Evolutionary conservation across 1,284 basidiomycete species (phyloP), one percentile per base, ranked within the genome.

Genomic region (Trichosporon sp.): DNA sequence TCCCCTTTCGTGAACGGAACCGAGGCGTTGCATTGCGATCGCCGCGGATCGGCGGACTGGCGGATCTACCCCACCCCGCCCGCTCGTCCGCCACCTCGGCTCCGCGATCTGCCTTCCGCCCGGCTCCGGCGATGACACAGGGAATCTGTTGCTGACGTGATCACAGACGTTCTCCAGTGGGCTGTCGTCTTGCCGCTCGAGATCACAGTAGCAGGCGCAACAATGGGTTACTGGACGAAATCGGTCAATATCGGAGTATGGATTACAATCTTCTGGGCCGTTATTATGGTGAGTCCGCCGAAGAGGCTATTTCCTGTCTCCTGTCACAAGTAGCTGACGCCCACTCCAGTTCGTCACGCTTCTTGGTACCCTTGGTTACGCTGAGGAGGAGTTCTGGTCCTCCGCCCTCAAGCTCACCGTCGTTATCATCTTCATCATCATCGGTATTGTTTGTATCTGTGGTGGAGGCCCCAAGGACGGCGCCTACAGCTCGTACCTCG

Each of bases 301-400:
- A n/a, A n/a, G n/a, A n/a, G n/a, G n/a, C n/a, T n/a, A n/a, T 57
- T 7, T 3, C 9, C 19, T 16, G 21, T 5, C 16, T 3, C 4
- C 37, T 19, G 37, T 14, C 16, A 7, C 2, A 9, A 2, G 16
- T 19, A 33, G 59, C 9, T 7, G 23, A 29, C 23, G 4, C 33
- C 11, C 23, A 34, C 46, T 19, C 52, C 33, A 61, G 61, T 31
- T 67, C 16, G 61, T 66, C 58, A 58, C 68, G 33, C 59, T 70
- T n/a, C 72, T 75, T 46, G 74, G 77, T 56, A 75, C 76, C 9
- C 70, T 77, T 3, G 78, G 76, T 29, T 79, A 73, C 65, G 76
- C 78, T 36, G 77, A 78, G 58, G 74, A 76, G 52, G 80, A 82
- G 69, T 81, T 80, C 71, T 79, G 76, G 77, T 71, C 71, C 4